Conservation (phyloP, 257 asterid genomes). For the Catharanthus roseus region DNA sequence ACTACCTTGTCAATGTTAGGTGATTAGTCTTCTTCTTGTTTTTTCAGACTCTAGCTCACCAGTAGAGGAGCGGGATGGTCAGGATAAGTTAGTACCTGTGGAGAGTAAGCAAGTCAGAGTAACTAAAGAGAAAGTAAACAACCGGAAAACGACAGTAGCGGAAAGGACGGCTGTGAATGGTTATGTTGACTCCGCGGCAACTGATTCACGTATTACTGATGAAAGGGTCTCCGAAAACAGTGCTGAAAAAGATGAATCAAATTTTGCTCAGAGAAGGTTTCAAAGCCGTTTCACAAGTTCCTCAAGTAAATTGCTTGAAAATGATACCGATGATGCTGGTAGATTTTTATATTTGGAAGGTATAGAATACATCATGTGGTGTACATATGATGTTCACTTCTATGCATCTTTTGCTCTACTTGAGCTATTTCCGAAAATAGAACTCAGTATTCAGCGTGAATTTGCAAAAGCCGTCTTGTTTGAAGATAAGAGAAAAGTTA, state of each 20-base stretch:
- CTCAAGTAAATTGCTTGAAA: conserved; percentile 25
- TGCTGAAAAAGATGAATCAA: conserved; percentile 30
- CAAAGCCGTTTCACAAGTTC: conserved; percentile 29
- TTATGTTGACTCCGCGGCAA: conserved; percentile 18
- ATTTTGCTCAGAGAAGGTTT: conserved; percentile 22
- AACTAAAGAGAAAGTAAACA: conserved; percentile 30
- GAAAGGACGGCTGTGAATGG: conserved; percentile 27
- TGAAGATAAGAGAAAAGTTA: conserved; percentile 77
- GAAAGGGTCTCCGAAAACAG: conserved; percentile 11
- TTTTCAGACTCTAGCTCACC: conserved; percentile 58
- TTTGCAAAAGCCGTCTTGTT: conserved; percentile 81
- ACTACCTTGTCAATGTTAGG: background rate
- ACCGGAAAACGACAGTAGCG: conserved; percentile 19
- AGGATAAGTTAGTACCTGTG: conserved; percentile 23
- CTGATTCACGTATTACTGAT: conserved; percentile 17
- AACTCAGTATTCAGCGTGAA: conserved; percentile 92
- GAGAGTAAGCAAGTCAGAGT: conserved; percentile 33
- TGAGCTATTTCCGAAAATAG: conserved; percentile 85
- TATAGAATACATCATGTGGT: conserved; percentile 97
- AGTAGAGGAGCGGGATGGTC: conserved; percentile 38
- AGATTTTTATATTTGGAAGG: conserved; percentile 91
- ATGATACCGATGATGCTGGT: conserved; percentile 71
- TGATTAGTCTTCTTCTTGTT: background rate
- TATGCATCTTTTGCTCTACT: conserved; percentile 98
- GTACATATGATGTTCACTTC: conserved; percentile 96